A percentile compares a stretch with the other conserved stretches of the same genome.
These are phyloP conservation scores for Pyrrhoderma lamaoense DNA, from an alignment of 1,284 basidiomycete genomes.

Conservation along the genomic window DNA sequence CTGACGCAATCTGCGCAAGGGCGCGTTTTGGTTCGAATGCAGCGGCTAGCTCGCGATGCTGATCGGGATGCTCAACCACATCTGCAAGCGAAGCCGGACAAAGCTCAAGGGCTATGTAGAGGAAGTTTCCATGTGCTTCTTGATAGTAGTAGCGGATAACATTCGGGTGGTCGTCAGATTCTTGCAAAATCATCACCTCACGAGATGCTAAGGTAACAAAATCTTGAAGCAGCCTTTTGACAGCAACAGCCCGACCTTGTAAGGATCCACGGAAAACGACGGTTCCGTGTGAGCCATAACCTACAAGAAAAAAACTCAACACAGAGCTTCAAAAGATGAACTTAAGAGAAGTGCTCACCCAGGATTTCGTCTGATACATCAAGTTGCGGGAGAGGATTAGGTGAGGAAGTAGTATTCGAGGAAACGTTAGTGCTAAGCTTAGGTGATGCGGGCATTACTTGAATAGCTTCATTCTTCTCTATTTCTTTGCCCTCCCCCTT, in stretches of 20 bases:
- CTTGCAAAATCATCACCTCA: conserved; percentile 91
- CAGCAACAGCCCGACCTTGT: conserved; percentile 93
- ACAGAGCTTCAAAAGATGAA: not conserved
- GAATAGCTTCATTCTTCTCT: conserved; percentile 17
- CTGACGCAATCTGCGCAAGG: conserved; percentile 80
- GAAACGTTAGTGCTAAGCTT: no score
- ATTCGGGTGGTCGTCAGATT: conserved; percentile 97
- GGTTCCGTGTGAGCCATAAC: conserved; percentile 94
- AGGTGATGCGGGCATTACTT: conserved; percentile 21
- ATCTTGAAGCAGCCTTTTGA: conserved; percentile 92
- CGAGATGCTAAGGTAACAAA: conserved; percentile 93
- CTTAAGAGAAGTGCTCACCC: conserved; percentile 52
- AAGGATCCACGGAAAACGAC: conserved; percentile 92
- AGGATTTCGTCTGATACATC: conserved; percentile 74
- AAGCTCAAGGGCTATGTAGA: conserved; percentile 95
- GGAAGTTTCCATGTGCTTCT: conserved; percentile 87
- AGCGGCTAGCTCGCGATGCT: conserved; percentile 59
- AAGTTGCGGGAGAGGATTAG: conserved; percentile 32
- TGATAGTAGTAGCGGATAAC: conserved; percentile 98
- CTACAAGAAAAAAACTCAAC: conserved; percentile 40
- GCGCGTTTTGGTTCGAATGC: conserved; percentile 85
- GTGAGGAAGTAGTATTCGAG: not conserved
- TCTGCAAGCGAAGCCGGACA: conserved; percentile 95
- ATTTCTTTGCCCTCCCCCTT: conserved; percentile 17
- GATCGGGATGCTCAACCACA: conserved; percentile 78